These are phyloP conservation scores for Backusella macrospora DNA, from an alignment of 192 early-diverging fungal species.

Conservation along the genomic window DNA sequence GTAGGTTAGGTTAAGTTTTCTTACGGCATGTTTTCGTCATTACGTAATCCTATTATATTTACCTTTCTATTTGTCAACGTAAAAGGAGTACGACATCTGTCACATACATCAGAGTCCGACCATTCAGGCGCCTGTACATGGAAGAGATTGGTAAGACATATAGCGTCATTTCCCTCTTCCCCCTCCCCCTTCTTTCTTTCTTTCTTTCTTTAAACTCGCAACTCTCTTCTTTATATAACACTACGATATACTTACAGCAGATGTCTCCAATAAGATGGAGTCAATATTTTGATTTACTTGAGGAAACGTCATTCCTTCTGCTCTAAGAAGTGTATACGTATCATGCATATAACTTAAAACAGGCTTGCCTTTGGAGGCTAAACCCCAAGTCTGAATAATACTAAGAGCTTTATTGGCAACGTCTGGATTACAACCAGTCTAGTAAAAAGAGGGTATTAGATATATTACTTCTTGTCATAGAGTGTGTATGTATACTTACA, in stretches of 20 bases:
- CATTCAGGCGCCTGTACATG: conserved; percentile 86
- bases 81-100: conserved; percentile 90
- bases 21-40: not conserved
- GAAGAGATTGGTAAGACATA: not conserved
- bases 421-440: conserved; percentile 68
- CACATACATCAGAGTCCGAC: conserved; percentile 93
- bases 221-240: not conserved
- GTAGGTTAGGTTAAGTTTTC: not conserved
- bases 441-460: not conserved
- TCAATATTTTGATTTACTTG: conserved; percentile 61
- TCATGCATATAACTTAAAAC: conserved; percentile 81
- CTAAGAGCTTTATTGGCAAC: conserved; percentile 76
- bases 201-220: not conserved
- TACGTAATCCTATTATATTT: not conserved
- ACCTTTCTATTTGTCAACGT: conserved; percentile 93
- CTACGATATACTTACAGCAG: conserved; percentile 61
- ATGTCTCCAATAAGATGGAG: conserved; percentile 80
- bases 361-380: conserved; percentile 76
- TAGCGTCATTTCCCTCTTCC: not conserved
- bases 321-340: conserved; percentile 80
- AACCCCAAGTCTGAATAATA: conserved; percentile 90
- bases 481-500: conserved; percentile 41
- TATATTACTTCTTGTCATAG: not conserved
- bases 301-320: conserved; percentile 79
- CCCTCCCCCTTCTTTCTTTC: no score